Evolutionary conservation across 768 basidiomycete genomes (phyloP).

Genomic region (Kwoniella sp.): DNA sequence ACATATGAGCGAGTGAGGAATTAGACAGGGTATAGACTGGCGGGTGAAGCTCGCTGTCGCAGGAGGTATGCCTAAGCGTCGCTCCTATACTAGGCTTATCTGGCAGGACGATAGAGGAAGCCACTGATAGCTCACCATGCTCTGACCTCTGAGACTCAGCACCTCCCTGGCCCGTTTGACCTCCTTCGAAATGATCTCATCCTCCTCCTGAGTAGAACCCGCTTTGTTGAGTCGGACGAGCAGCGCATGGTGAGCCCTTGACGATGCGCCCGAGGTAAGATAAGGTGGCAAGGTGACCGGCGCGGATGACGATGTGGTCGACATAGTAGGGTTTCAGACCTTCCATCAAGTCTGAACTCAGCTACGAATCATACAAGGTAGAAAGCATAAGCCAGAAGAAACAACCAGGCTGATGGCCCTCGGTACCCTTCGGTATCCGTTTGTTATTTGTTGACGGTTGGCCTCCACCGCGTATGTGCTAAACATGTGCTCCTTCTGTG

Average conservation of each 20-base stretch:
- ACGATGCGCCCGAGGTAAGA: slow-evolving; percentile 47
- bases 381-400: background rate
- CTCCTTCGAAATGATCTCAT: slow-evolving; percentile 30
- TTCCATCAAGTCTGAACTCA: background rate
- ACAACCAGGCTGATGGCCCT: background rate
- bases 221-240: slow-evolving; percentile 38
- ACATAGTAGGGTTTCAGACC: no score
- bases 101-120: no score
- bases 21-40: no score
- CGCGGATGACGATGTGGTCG: background rate
- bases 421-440: background rate
- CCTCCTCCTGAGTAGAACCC: slow-evolving; percentile 32
- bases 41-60: no score
- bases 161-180: slow-evolving; percentile 20
- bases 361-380: background rate
- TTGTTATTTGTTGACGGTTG: slow-evolving; percentile 1
- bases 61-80: no score
- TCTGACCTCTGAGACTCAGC: slow-evolving; percentile 13
- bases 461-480: slow-evolving; percentile 1
- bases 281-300: slow-evolving; percentile 33
- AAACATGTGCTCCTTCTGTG: no score
- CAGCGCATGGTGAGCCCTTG: slow-evolving; percentile 45
- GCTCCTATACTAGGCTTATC: no score
- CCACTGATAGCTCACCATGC: slow-evolving; percentile 22
- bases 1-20: no score